Conservation (phyloP, 2,329 filamentous ascomycete genomes). For the Colletotrichum sp. region DNA sequence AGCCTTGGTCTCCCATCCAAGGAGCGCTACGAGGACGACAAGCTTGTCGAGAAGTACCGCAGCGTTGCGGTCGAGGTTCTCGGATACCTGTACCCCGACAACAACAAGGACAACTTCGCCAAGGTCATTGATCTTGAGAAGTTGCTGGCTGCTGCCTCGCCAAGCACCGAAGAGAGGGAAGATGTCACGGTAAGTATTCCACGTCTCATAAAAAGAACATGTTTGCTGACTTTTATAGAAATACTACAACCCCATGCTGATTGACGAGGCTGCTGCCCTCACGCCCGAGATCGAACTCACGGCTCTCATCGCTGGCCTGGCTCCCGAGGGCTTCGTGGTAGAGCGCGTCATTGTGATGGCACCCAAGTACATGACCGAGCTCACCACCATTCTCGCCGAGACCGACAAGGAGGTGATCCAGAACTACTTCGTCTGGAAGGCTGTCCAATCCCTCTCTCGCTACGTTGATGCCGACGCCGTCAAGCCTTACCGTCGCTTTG, state of each 20-base stretch:
- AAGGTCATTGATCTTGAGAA: constrained; percentile 62
- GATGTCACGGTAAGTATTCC: constrained; percentile 57
- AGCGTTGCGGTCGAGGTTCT: constrained; percentile 27
- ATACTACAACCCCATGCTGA: constrained; percentile 68
- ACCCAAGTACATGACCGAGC: constrained; percentile 63
- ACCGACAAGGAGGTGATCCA: constrained; percentile 61
- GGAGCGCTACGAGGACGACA: constrained; percentile 62
- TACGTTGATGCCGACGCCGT: constrained; percentile 65
- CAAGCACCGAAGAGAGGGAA: constrained; percentile 60
- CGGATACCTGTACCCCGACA: constrained; percentile 34
- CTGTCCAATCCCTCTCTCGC: constrained; percentile 56
- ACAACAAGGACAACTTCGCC: constrained; percentile 42
- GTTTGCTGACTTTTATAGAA: constrained; percentile 40
- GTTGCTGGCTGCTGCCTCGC: constrained; percentile 63
- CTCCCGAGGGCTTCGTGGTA: constrained; percentile 53
- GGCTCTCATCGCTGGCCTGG: constrained; percentile 55
- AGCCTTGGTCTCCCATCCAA: constrained; percentile 66
- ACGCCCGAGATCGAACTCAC: constrained; percentile 61
- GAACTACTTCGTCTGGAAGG: constrained; percentile 69
- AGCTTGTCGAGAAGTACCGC: constrained; percentile 57
- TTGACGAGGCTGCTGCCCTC: constrained; percentile 59
- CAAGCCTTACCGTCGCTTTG: constrained; percentile 63
- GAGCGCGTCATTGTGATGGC: constrained; percentile 63
- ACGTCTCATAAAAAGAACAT: neutral
- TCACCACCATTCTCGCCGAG: constrained; percentile 59